Evolutionary conservation across 768 basidiomycete species (phyloP), one percentile per base, ranked within the genome.

Genomic region (Suillus placidus): DNA sequence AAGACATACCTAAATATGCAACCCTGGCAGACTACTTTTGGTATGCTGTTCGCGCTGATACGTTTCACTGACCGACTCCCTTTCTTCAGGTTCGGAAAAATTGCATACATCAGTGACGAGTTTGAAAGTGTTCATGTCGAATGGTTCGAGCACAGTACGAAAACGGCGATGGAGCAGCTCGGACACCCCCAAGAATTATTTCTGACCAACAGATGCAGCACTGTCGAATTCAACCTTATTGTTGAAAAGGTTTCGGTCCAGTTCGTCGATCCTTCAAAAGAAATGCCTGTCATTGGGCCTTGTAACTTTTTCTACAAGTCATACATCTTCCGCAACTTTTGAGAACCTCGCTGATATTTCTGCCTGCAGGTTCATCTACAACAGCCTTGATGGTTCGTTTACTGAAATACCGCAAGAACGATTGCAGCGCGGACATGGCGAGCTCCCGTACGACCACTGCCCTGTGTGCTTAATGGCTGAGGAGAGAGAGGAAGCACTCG

Each of bases 61-160:
- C 32, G 54, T 58, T 35, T 51, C n/a, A 60, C 20, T 55, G 61
- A 13, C 18, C 45, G 30, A 32, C 20, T 66, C 60, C 35, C 18
- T 2, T 64, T 51, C 16, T 54, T 18, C 68, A 93, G 91, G 91
- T 92, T 93, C 74, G 91, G 82, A 0, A 81, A 81, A 69, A 87
- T 94, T 32, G 72, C 88, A 0, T 84, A 80, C 60, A 82, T 92
- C 64, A 74, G 82, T 18, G 76, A 79, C 40, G 75, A 80, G 18
- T 65, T 77, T 6, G 75, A 81, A 62, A 75, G 65, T 2, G 83
- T 85, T 1, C 93, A 94, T 73, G 76, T 91, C 12, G 90, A 87
- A 40, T 94, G 91, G 91, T 85, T 90, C 35, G 84, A 90, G 62
- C 92, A 94, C 70, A 85, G 87, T 0, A 84, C 85, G 0, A 82